Percentiles rank a stretch among this genome's conserved stretches.
phyloP scores from a whole-genome alignment of 1,284 basidiomycete species.

The Cystobasidiaceae sp. region DNA sequence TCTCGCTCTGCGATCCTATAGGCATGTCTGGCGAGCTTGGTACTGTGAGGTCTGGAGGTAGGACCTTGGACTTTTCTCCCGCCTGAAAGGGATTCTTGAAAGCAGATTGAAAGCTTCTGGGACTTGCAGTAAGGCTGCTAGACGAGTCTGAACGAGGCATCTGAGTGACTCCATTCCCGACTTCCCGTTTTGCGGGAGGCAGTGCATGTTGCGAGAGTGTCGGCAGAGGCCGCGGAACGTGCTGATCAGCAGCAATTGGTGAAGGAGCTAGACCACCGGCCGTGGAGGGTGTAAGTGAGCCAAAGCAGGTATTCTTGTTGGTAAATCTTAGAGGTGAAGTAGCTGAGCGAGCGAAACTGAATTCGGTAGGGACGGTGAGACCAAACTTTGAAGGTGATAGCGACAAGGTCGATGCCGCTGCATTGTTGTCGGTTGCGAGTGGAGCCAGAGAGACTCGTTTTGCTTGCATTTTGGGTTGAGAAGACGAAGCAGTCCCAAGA shows the following conservation, averaged over 20 bases:
- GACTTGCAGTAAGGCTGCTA: constrained; percentile 8
- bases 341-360: not conserved
- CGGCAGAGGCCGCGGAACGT: constrained; percentile 9
- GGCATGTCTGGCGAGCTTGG: not conserved
- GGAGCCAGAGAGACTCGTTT: not conserved
- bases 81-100: constrained; percentile 4
- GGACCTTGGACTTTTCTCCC: too few relatives aligned
- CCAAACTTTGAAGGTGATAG: constrained; percentile 18
- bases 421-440: too few relatives aligned
- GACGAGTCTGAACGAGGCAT: not conserved
- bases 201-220: not conserved
- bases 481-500: too few relatives aligned
- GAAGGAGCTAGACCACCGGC: constrained; percentile 8
- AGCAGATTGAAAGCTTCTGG: not conserved
- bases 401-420: not conserved
- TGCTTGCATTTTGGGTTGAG: too few relatives aligned
- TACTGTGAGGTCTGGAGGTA: too few relatives aligned
- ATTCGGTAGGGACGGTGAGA: not conserved
- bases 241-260: constrained; percentile 10
- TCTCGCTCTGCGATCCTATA: too few relatives aligned
- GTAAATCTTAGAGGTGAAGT: not conserved
- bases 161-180: too few relatives aligned
- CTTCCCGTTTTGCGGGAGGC: not conserved
- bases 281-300: not conserved
- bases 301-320: not conserved